Evolutionary conservation across 2,329 filamentous ascomycete genomes (phyloP).

Genomic region (Talaromyces piceae): DNA sequence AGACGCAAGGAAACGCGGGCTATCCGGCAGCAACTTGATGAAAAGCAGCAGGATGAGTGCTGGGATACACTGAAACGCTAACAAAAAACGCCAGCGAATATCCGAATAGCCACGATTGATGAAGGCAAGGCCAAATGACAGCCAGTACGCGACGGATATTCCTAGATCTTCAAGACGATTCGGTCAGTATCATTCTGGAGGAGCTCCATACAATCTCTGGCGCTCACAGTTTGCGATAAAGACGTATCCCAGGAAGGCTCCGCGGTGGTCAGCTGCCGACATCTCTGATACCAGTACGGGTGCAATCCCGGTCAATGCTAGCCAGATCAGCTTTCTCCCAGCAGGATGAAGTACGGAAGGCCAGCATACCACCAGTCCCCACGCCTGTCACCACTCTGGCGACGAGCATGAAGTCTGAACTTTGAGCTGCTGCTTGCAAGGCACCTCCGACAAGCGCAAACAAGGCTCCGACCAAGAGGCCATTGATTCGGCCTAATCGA

Average conservation of each 20-base stretch:
- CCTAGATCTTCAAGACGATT: conserved; percentile 33
- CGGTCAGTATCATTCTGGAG: background rate
- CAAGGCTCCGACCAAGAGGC: conserved; percentile 40
- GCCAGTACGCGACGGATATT: conserved; percentile 35
- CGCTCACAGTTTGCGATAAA: conserved; percentile 45
- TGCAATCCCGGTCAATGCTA: conserved; percentile 42
- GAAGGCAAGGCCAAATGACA: conserved; percentile 31
- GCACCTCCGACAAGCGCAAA: conserved; percentile 45
- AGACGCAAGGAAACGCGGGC: conserved; percentile 26
- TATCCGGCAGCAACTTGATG: conserved; percentile 28
- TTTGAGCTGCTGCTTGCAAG: conserved; percentile 40
- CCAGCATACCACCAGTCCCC: conserved; percentile 39
- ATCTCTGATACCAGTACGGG: conserved; percentile 45
- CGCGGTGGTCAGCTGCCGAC: conserved; percentile 41
- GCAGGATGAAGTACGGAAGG: background rate
- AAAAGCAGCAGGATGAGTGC: conserved; percentile 20
- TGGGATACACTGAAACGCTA: conserved; percentile 29
- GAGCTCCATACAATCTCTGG: too few species aligned
- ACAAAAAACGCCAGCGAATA: conserved; percentile 27
- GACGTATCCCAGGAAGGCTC: conserved; percentile 42
- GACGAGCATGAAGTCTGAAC: conserved; percentile 42
- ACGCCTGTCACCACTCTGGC: conserved; percentile 46
- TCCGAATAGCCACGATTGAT: conserved; percentile 27
- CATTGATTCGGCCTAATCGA: conserved; percentile 47
- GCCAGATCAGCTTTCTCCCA: too few species aligned